These are phyloP conservation scores for Scenedesmus sp. DNA, from an alignment of 163 green algal species.

Conservation along the genomic window DNA sequence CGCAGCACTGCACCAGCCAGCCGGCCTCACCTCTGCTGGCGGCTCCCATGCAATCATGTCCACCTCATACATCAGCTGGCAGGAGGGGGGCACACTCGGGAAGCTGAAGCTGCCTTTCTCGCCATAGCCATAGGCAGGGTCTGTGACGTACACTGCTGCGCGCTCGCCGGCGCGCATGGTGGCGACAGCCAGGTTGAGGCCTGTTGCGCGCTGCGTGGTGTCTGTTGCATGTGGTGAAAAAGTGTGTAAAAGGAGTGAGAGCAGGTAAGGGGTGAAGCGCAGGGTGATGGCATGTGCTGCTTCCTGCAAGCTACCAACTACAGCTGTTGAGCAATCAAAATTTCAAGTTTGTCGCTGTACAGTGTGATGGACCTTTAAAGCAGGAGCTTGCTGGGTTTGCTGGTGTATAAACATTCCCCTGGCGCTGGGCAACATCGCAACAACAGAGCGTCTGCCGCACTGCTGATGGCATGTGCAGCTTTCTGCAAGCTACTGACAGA, in stretches of 20 bases:
- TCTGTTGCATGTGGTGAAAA: conserved; percentile 51
- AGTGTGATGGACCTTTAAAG: too few species aligned
- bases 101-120: conserved; percentile 87
- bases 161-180: conserved; percentile 79
- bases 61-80: conserved; percentile 81
- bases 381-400: too few species aligned
- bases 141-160: conserved; percentile 65
- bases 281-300: not conserved
- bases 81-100: conserved; percentile 80
- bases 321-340: not conserved
- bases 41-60: conserved; percentile 82
- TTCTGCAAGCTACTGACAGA: too few species aligned
- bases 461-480: too few species aligned
- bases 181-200: conserved; percentile 72
- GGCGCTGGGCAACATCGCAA: too few species aligned
- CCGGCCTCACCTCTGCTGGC: conserved; percentile 62
- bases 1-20: not conserved
- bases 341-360: not conserved
- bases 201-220: conserved; percentile 55
- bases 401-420: too few species aligned
- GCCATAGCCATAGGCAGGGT: conserved; percentile 82
- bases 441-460: too few species aligned
- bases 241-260: not conserved
- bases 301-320: not conserved
- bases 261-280: not conserved